Evolutionary conservation across 148 eudicot species (phyloP).

Genomic region (Pouteria glomerata): DNA sequence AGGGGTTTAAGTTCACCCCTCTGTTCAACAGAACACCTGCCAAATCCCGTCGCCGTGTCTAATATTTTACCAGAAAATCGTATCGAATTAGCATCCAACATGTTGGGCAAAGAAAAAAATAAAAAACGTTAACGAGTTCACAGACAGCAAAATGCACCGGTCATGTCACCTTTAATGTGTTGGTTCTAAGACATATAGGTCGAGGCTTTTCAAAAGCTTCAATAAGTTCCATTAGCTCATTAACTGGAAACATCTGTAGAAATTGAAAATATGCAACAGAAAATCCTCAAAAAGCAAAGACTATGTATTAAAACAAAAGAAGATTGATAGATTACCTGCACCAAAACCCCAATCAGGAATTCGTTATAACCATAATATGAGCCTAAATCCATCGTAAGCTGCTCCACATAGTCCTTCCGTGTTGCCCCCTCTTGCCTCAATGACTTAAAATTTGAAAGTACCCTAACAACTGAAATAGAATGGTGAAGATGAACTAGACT

Average conservation of each 20-base stretch:
- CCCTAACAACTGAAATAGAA: slow-evolving; percentile 47
- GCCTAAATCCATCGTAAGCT: slow-evolving; percentile 63
- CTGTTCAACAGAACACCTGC: slow-evolving; percentile 90
- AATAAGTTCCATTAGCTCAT: slow-evolving; percentile 79
- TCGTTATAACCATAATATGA: slow-evolving; percentile 93
- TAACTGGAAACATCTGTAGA: slow-evolving; percentile 74
- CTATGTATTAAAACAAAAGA: background rate
- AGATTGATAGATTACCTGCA: slow-evolving; percentile 48
- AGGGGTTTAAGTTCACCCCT: slow-evolving; percentile 88
- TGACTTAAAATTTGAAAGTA: slow-evolving; percentile 65
- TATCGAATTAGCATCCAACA: background rate
- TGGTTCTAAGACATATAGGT: slow-evolving; percentile 73
- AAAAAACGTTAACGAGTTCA: background rate
- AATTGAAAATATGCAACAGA: slow-evolving; percentile 4
- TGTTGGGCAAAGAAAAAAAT: background rate
- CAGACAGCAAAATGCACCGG: background rate
- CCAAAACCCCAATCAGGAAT: slow-evolving; percentile 63
- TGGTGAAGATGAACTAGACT: background rate
- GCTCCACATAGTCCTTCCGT: slow-evolving; percentile 72
- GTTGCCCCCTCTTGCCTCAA: slow-evolving; percentile 64
- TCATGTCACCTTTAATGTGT: slow-evolving; percentile 74
- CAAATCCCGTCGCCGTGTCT: slow-evolving; percentile 91
- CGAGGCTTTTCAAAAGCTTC: slow-evolving; percentile 98
- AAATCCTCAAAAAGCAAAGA: background rate
- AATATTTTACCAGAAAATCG: background rate